Conservation (phyloP, 768 basidiomycete genomes). For the Tulasnella calospora region DNA sequence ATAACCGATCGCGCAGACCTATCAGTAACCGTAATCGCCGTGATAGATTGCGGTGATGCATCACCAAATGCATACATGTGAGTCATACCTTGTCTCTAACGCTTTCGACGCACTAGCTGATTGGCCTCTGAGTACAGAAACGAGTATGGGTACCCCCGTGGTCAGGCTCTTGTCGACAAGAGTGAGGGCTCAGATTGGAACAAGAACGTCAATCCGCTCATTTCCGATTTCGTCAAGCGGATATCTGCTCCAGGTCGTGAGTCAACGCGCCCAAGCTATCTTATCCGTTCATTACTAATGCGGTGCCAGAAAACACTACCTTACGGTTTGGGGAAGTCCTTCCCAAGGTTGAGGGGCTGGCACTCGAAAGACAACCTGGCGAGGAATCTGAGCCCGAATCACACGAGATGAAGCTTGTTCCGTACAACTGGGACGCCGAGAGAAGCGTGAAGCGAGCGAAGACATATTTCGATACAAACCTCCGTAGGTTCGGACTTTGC, state of each 20-base stretch:
- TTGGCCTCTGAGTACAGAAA: background rate
- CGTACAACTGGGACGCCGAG: background rate
- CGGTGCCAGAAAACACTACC: too few species aligned
- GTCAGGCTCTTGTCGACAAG: background rate
- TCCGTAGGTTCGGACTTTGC: too few species aligned
- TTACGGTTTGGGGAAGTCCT: background rate
- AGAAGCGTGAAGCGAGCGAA: background rate
- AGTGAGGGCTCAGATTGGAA: background rate
- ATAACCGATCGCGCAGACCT: background rate
- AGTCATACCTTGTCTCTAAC: background rate
- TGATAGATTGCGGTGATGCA: background rate
- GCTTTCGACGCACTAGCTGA: background rate
- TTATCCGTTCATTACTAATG: too few species aligned
- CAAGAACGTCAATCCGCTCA: background rate
- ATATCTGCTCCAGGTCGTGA: background rate
- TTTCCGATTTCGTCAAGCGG: background rate
- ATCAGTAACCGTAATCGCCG: background rate
- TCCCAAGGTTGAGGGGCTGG: background rate
- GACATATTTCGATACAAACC: background rate
- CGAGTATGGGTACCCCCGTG: background rate
- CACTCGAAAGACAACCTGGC: background rate
- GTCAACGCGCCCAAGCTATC: background rate
- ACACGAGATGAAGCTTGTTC: background rate
- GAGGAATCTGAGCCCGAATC: background rate
- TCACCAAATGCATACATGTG: background rate